Base-by-base conservation (phyloP, 371 early-diverging fungal genomes). In the Dinochytrium kinnereticum region DNA sequence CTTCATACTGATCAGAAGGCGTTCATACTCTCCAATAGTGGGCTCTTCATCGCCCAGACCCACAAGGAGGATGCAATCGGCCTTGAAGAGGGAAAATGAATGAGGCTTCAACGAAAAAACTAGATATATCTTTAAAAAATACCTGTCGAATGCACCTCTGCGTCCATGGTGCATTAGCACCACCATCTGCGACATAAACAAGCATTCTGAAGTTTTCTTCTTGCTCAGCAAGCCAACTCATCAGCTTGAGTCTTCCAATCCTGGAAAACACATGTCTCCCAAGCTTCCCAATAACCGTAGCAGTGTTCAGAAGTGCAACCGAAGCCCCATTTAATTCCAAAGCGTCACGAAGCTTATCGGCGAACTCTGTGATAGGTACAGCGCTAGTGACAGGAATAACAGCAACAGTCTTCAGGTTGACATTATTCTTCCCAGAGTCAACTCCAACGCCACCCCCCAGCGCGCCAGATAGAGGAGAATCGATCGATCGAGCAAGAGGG, bases 41-140 rank as follows among this genome's bases (percentile, higher is more conserved):
- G 94, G 93, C 68, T 95, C 94, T 15, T 90, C 94, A 76, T 95
- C 95, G 5, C 94, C 97, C 15, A 95, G 79, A 0, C 95, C 98
- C 2, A 98, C 94, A 21, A 98, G 81, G 33, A 98, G 78, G 68
- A 97, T 92, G 77, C 97, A 96, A 83, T 98, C 99, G 0, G 98
- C 92, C 78, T 86, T 53, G 21, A 37, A 49, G 13, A 1, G 15
- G 40, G 2, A 26, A 15, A 1, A 55, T 31, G 19, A 69, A 69
- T 33, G n/a, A 5, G 28, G 44, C 44, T 7, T 44, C 44, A 44
- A 44, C 7, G 44, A 31, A 24, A 37, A 67, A 66, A 49, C 33
- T 49, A 39, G 26, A 39, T 0, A 40, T 39, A 1, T 37, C 57
- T 13, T 28, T 1, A 44, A 34, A 53, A 0, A 51, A 26, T 61